Evolutionary conservation across 2,329 filamentous ascomycete species (phyloP).

Genomic region (Fusarium sp.): DNA sequence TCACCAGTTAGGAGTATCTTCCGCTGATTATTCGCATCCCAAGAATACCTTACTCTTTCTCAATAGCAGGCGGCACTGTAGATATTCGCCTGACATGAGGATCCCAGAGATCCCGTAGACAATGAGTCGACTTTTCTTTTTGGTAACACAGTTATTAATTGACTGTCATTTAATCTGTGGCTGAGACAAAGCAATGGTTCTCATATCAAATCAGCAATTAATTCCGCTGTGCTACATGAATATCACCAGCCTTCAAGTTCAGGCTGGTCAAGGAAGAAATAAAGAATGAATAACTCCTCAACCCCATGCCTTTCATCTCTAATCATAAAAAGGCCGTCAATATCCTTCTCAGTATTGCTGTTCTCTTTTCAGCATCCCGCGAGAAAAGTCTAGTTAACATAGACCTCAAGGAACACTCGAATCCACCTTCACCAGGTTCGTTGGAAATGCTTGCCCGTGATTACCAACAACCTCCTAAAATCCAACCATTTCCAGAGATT

Average conservation of each 20-base stretch:
- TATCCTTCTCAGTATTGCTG: neutral
- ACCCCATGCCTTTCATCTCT: neutral
- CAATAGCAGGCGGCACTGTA: neutral
- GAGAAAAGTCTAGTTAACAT: neutral
- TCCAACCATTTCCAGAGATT: neutral
- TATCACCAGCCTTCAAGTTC: neutral
- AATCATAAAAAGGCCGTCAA: conserved; percentile 9
- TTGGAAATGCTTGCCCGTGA: neutral
- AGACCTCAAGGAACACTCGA: neutral
- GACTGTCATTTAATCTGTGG: neutral
- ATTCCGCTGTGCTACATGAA: neutral
- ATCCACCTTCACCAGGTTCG: neutral
- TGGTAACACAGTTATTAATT: neutral
- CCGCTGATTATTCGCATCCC: neutral
- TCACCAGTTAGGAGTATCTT: neutral
- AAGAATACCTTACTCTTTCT: neutral
- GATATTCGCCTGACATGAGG: neutral
- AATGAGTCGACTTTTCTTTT: neutral
- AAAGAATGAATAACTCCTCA: neutral
- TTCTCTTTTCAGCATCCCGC: neutral
- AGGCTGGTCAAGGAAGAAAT: neutral
- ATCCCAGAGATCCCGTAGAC: neutral
- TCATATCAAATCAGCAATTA: neutral
- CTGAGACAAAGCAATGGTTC: neutral
- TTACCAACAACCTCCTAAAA: neutral